phyloP scores from a whole-genome alignment of 1,284 basidiomycete species.

The Cutaneotrichosporon cyanovorans region DNA sequence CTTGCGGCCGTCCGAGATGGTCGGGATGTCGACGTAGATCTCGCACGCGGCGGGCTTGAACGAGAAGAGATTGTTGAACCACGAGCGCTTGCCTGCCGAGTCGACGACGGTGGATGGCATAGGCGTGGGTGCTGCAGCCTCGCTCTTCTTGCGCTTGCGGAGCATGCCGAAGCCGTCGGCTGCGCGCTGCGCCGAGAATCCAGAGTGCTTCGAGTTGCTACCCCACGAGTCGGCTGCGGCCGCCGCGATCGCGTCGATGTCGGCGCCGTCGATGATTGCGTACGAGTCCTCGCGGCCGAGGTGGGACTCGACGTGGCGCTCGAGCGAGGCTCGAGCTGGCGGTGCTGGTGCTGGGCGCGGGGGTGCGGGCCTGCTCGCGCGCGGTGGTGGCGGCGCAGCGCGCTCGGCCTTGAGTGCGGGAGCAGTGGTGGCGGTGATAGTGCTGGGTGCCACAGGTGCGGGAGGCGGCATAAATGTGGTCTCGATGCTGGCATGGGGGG shows the following conservation, averaged over 20 bases:
- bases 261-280: slow-evolving; percentile 35
- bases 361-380: slow-evolving; percentile 10
- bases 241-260: slow-evolving; percentile 21
- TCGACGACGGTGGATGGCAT: too few relatives aligned
- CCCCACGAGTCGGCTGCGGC: slow-evolving; percentile 26
- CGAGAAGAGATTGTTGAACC: slow-evolving; percentile 84
- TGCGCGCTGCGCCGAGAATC: slow-evolving; percentile 22
- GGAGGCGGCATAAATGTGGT: neutral
- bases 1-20: slow-evolving; percentile 36
- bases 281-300: slow-evolving; percentile 41
- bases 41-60: slow-evolving; percentile 63
- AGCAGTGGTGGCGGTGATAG: too few relatives aligned
- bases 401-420: slow-evolving; percentile 9
- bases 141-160: slow-evolving; percentile 38
- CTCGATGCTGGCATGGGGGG: slow-evolving; percentile 7
- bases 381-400: slow-evolving; percentile 4
- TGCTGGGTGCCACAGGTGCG: slow-evolving; percentile 1
- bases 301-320: slow-evolving; percentile 18
- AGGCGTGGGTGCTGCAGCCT: slow-evolving; percentile 1
- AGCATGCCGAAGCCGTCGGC: slow-evolving; percentile 41
- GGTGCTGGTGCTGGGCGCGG: slow-evolving; percentile 10
- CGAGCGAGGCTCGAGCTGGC: slow-evolving; percentile 18
- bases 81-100: slow-evolving; percentile 55
- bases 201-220: slow-evolving; percentile 20
- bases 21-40: slow-evolving; percentile 31